These are phyloP conservation scores for Mycena kentingensis DNA, from an alignment of 768 basidiomycete genomes.

Conservation along the genomic window DNA sequence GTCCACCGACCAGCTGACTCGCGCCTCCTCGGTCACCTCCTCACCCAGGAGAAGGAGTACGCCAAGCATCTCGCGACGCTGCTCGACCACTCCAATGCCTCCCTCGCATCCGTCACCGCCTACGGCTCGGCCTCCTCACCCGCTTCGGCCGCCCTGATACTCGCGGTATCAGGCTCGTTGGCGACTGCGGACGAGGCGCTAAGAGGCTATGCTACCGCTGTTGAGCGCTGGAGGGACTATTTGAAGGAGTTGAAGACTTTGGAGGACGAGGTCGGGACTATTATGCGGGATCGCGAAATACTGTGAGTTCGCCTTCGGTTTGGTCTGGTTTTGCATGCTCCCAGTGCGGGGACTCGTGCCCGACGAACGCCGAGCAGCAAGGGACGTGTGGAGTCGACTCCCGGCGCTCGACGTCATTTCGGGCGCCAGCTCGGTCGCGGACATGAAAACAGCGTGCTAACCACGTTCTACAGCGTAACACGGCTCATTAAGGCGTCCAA, in stretches of 20 bases:
- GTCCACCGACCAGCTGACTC: slow-evolving; percentile 75
- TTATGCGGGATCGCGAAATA: slow-evolving; percentile 78
- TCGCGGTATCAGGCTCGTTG: slow-evolving; percentile 58
- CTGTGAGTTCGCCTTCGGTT: slow-evolving; percentile 51
- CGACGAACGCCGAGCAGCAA: too few relatives aligned
- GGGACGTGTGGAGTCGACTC: too few relatives aligned
- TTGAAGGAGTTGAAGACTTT: slow-evolving; percentile 61
- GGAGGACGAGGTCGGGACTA: slow-evolving; percentile 72
- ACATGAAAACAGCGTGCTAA: neutral
- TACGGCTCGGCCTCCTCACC: slow-evolving; percentile 71
- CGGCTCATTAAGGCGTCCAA: slow-evolving; percentile 80
- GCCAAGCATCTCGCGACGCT: slow-evolving; percentile 58
- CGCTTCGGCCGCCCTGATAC: slow-evolving; percentile 53
- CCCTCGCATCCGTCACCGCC: slow-evolving; percentile 67
- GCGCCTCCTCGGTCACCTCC: slow-evolving; percentile 67
- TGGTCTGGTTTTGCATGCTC: neutral
- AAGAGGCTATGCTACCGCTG: slow-evolving; percentile 54
- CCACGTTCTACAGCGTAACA: slow-evolving; percentile 54
- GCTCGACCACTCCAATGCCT: slow-evolving; percentile 59
- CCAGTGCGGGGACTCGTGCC: too few relatives aligned
- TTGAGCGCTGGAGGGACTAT: slow-evolving; percentile 68
- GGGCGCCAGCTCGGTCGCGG: too few relatives aligned
- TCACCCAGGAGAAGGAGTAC: slow-evolving; percentile 73
- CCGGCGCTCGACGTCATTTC: neutral
- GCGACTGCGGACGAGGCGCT: slow-evolving; percentile 71